Evolutionary conservation across 2,329 filamentous ascomycete genomes (phyloP).

Genomic region (Venturia pyrina): DNA sequence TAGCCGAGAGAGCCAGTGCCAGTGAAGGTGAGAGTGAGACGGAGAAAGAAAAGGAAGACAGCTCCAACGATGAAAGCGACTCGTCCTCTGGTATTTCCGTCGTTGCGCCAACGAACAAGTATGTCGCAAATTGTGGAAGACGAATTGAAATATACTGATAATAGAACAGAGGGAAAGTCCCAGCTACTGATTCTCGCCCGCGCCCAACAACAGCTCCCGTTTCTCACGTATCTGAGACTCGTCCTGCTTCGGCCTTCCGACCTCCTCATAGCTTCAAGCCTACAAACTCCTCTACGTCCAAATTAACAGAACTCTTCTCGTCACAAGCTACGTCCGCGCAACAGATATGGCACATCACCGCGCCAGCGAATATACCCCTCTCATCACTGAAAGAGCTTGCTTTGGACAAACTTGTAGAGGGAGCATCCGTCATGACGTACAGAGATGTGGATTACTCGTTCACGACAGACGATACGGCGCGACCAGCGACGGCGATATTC

Average conservation of each 20-base stretch:
- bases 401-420: conserved; percentile 46
- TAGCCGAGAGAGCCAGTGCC: background rate
- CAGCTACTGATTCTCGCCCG: background rate
- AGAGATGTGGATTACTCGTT: conserved; percentile 55
- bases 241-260: conserved; percentile 26
- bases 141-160: background rate
- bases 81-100: background rate
- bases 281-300: conserved; percentile 30
- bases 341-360: conserved; percentile 73
- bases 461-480: conserved; percentile 42
- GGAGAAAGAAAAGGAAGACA: background rate
- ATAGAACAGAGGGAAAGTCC: background rate
- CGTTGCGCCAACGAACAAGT: background rate
- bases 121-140: background rate
- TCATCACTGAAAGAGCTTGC: conserved; percentile 55
- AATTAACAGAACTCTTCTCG: conserved; percentile 41
- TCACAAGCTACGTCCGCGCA: conserved; percentile 54
- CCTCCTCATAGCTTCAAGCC: conserved; percentile 38
- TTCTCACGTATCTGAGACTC: conserved; percentile 18
- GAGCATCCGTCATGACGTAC: conserved; percentile 49
- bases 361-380: conserved; percentile 59
- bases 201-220: background rate
- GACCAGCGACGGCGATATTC: conserved; percentile 48
- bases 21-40: background rate
- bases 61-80: background rate